Evolutionary conservation across 768 basidiomycete species (phyloP).

Genomic region (Kockovaella imperatae): DNA sequence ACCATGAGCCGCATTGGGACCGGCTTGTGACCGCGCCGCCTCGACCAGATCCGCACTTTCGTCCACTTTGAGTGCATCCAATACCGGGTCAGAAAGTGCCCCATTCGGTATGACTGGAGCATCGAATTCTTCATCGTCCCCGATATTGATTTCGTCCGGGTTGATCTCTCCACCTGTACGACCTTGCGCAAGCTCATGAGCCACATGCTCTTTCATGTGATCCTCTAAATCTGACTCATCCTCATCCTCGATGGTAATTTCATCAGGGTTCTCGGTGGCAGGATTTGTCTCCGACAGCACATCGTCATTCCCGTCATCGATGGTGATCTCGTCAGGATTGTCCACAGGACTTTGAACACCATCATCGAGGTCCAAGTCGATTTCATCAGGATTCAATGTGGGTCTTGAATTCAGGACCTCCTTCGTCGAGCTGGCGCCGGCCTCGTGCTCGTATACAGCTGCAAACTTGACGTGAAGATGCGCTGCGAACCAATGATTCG

Average conservation of each 20-base stretch:
- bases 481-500: constrained; percentile 85
- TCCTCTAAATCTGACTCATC: constrained; percentile 9
- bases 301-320: constrained; percentile 1
- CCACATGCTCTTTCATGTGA: not conserved
- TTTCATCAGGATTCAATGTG: too few relatives aligned
- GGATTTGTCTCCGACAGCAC: not conserved
- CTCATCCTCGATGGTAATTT: constrained; percentile 32
- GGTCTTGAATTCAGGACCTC: too few relatives aligned
- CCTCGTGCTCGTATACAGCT: constrained; percentile 49
- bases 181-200: not conserved
- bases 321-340: constrained; percentile 10
- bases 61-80: constrained; percentile 13
- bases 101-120: not conserved
- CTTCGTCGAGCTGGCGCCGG: too few relatives aligned
- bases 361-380: too few relatives aligned
- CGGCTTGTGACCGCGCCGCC: constrained; percentile 17
- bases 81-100: constrained; percentile 7
- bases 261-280: constrained; percentile 36
- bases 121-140: constrained; percentile 14
- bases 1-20: constrained; percentile 15
- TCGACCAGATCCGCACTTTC: constrained; percentile 43
- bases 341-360: too few relatives aligned
- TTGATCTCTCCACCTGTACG: too few relatives aligned
- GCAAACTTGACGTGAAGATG: constrained; percentile 85
- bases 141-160: constrained; percentile 38